phyloP scores from a whole-genome alignment of 2,329 filamentous ascomycete genomes.

The Colletotrichum gigasporum region DNA sequence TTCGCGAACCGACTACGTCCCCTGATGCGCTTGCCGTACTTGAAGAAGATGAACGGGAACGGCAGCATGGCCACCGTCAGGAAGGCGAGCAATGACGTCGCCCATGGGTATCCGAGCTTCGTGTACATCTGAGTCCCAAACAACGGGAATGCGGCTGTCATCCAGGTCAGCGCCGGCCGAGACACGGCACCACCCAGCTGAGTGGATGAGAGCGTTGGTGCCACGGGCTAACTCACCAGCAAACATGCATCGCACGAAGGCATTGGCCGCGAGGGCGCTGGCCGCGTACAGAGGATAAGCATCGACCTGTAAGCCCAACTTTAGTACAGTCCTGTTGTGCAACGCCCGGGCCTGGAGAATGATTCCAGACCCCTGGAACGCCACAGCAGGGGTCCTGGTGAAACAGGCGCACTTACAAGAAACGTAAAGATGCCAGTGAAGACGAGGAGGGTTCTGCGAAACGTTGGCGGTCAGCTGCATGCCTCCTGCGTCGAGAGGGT shows the following conservation, averaged over 20 bases:
- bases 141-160: constrained; percentile 75
- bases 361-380: constrained; percentile 31
- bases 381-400: constrained; percentile 2
- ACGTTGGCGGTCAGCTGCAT: constrained; percentile 43
- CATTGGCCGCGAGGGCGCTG: constrained; percentile 84
- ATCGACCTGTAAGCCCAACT: constrained; percentile 63
- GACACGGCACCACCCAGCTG: constrained; percentile 33
- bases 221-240: constrained; percentile 59
- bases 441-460: constrained; percentile 74
- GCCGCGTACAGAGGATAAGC: constrained; percentile 81
- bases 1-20: constrained; percentile 62
- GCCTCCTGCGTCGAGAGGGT: constrained; percentile 35
- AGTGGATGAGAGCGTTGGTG: constrained; percentile 30
- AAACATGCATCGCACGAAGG: constrained; percentile 80
- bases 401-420: constrained; percentile 63
- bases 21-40: constrained; percentile 66
- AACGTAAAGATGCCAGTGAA: constrained; percentile 92
- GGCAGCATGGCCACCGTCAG: constrained; percentile 70
- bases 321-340: constrained; percentile 24
- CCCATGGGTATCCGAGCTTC: constrained; percentile 76
- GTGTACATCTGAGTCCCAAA: constrained; percentile 81
- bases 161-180: constrained; percentile 12
- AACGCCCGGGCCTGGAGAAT: constrained; percentile 17
- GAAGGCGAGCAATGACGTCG: constrained; percentile 69
- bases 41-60: constrained; percentile 72